phyloP scores from a whole-genome alignment of 2,329 filamentous ascomycete species.

The Colletotrichum eremochloae region DNA sequence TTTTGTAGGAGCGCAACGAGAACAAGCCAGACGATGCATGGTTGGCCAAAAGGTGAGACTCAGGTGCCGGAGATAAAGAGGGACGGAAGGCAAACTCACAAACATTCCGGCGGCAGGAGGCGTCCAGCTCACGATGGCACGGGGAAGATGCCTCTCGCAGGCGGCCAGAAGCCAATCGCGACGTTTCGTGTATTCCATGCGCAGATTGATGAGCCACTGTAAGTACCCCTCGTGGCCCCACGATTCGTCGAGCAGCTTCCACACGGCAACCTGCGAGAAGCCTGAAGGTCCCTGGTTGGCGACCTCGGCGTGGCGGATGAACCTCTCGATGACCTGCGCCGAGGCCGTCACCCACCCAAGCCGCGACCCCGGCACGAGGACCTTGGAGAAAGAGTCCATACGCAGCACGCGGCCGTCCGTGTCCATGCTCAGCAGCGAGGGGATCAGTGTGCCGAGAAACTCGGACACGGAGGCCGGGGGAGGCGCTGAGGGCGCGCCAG shows the following conservation, averaged over 20 bases:
- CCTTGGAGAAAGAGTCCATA: slow-evolving; percentile 94
- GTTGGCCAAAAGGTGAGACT: slow-evolving; percentile 5
- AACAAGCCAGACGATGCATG: not conserved
- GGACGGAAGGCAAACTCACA: slow-evolving; percentile 66
- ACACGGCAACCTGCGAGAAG: slow-evolving; percentile 85
- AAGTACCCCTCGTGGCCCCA: slow-evolving; percentile 96
- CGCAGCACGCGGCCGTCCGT: slow-evolving; percentile 89
- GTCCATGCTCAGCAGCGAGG: slow-evolving; percentile 84
- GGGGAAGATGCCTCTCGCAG: slow-evolving; percentile 82
- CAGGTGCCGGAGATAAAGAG: slow-evolving; percentile 8
- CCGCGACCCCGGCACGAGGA: slow-evolving; percentile 84
- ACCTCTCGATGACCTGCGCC: slow-evolving; percentile 86
- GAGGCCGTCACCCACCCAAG: slow-evolving; percentile 92
- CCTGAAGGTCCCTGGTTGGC: slow-evolving; percentile 89
- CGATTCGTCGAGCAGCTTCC: slow-evolving; percentile 90
- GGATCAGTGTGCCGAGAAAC: slow-evolving; percentile 80
- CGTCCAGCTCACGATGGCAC: slow-evolving; percentile 81
- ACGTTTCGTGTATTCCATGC: slow-evolving; percentile 83
- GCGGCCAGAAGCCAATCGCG: slow-evolving; percentile 83
- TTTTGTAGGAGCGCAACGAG: not conserved
- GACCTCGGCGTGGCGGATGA: slow-evolving; percentile 84
- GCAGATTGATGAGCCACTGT: slow-evolving; percentile 87
- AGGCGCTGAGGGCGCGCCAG: slow-evolving; percentile 63
- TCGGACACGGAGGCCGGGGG: slow-evolving; percentile 74
- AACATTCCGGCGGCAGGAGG: slow-evolving; percentile 95